Conservation (phyloP, 345 rosid species). For the Eucalyptus melliodora region DNA sequence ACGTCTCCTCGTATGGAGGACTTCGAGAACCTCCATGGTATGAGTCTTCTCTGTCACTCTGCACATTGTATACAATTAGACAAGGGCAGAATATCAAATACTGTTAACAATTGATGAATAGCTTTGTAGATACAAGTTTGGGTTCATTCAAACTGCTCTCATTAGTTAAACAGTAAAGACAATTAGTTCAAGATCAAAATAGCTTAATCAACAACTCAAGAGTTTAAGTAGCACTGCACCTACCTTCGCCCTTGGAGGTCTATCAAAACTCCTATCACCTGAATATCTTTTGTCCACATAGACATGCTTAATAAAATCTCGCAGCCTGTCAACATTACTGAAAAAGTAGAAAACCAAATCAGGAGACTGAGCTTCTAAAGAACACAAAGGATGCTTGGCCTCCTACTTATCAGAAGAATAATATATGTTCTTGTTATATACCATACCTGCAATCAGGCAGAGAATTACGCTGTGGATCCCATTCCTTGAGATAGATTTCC, state of each 20-base stretch:
- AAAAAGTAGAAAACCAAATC: background rate
- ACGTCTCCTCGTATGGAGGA: constrained; percentile 65
- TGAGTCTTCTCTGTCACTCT: constrained; percentile 71
- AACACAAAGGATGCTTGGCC: background rate
- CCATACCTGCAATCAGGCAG: constrained; percentile 69
- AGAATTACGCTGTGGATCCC: constrained; percentile 73
- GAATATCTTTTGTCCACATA: constrained; percentile 77
- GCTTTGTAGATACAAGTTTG: background rate
- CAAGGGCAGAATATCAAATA: background rate
- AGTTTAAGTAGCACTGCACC: background rate
- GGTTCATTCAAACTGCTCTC: background rate
- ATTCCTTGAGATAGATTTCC: constrained; percentile 77
- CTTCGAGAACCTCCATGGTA: constrained; percentile 74
- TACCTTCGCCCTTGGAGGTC: constrained; percentile 77
- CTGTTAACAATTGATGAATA: background rate
- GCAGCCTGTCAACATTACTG: constrained; percentile 78
- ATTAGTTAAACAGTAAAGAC: background rate
- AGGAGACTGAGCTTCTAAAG: background rate
- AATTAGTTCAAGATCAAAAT: background rate
- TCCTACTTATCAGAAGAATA: background rate
- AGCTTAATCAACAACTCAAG: background rate
- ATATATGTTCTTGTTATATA: background rate
- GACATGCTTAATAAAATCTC: constrained; percentile 84
- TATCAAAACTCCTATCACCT: constrained; percentile 66
- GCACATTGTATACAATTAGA: background rate